Percentiles rank a stretch among this genome's conserved stretches.
These are phyloP conservation scores for Crithidia bombi DNA, from an alignment of 208 protist species.

Conservation along the genomic window DNA sequence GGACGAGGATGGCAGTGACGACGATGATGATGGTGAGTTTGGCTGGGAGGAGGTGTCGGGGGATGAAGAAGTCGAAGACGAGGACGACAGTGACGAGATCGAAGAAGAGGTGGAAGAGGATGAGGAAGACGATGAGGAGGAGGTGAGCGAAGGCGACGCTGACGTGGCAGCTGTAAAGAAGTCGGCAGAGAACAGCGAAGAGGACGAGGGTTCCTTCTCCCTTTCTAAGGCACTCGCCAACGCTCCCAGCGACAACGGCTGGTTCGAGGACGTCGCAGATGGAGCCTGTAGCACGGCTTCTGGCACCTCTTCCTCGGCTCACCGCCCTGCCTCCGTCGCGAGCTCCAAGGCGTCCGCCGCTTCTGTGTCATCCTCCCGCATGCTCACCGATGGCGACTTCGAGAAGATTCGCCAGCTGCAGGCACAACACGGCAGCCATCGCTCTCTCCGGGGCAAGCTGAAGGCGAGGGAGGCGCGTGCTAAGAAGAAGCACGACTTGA, in stretches of 20 bases:
- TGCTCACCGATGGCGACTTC: constrained; percentile 88
- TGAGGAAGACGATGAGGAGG: constrained; percentile 39
- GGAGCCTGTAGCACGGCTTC: constrained; percentile 13
- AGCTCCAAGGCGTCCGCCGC: constrained; percentile 43
- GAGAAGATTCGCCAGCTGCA: constrained; percentile 81
- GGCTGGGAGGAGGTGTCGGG: constrained; percentile 35
- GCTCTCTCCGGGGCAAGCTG: constrained; percentile 72
- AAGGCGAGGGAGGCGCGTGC: constrained; percentile 63
- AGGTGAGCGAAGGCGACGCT: constrained; percentile 48
- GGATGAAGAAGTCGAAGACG: constrained; percentile 25
- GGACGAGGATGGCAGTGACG: constrained; percentile 25
- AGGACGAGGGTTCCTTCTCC: constrained; percentile 23
- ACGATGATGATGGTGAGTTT: constrained; percentile 24
- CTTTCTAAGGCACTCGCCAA: constrained; percentile 31
- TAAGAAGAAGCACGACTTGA: constrained; percentile 65
- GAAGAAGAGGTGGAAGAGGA: constrained; percentile 29
- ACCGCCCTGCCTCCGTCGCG: constrained; percentile 33
- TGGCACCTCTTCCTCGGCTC: constrained; percentile 19
- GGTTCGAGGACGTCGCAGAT: constrained; percentile 73
- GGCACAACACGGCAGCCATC: constrained; percentile 70
- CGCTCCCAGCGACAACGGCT: constrained; percentile 25
- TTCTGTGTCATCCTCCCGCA: constrained; percentile 56
- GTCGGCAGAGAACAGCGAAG: constrained; percentile 34
- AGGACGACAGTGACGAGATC: constrained; percentile 19
- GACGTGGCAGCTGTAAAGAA: too few relatives aligned